Percentiles rank a stretch among this genome's conserved stretches.
Evolutionary conservation across 139 green algal genomes (phyloP).

Genomic region (Chlamydomonas urium): DNA sequence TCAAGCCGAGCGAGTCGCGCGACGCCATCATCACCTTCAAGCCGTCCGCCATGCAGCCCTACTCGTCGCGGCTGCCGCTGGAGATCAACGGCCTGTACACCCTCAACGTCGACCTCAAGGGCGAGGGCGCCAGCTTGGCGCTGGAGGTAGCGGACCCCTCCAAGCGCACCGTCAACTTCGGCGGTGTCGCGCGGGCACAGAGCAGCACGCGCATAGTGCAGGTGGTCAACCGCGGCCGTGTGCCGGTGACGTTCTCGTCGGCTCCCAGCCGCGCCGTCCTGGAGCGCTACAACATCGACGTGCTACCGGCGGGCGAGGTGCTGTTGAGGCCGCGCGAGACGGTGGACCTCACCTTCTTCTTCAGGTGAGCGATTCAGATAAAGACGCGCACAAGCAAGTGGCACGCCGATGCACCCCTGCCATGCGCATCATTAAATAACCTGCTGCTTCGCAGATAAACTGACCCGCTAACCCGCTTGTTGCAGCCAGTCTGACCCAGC

Average conservation of each 20-base stretch:
- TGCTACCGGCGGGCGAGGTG: conserved; percentile 38
- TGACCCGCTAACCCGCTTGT: no score
- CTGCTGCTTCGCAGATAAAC: no score
- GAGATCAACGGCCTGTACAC: conserved; percentile 75
- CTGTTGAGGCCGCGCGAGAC: conserved; percentile 47
- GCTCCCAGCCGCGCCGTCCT: not conserved
- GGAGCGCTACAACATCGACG: conserved; percentile 29
- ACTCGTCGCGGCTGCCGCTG: conserved; percentile 46
- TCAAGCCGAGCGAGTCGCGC: conserved; percentile 50
- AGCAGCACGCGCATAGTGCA: conserved; percentile 31
- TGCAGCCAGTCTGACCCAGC: no score
- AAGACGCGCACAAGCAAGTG: no score
- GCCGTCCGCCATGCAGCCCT: conserved; percentile 32
- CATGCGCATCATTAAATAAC: no score
- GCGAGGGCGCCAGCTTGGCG: conserved; percentile 54
- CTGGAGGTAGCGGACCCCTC: conserved; percentile 60
- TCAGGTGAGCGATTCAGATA: conserved; percentile 33
- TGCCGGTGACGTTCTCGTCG: conserved; percentile 28
- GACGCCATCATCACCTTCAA: conserved; percentile 56
- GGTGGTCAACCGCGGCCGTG: conserved; percentile 56
- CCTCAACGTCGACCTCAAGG: conserved; percentile 51
- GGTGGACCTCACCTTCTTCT: conserved; percentile 60
- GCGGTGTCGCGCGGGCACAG: conserved; percentile 27
- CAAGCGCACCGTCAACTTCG: conserved; percentile 55
- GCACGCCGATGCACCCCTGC: no score